These are phyloP conservation scores for Viola pubescens DNA, from an alignment of 441 rosid genomes.

Conservation along the genomic window DNA sequence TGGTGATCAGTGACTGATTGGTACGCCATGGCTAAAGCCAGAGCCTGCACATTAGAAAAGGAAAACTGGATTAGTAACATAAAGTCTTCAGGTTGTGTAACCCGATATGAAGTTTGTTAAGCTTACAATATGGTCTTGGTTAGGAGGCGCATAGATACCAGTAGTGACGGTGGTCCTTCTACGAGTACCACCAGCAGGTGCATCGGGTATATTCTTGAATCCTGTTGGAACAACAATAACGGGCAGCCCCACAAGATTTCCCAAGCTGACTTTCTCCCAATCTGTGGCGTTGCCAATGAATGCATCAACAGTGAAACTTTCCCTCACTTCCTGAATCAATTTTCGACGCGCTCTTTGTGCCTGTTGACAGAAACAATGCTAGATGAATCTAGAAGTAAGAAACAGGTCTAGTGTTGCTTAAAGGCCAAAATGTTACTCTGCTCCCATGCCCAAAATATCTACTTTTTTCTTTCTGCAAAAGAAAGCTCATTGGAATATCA, in stretches of 20 bases:
- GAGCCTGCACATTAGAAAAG: conserved; percentile 38
- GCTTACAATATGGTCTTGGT: conserved; percentile 75
- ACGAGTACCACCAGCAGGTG: conserved; percentile 39
- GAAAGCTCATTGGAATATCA: background rate
- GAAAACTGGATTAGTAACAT: background rate
- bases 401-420: background rate
- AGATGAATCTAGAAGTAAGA: background rate
- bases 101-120: background rate
- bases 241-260: conserved; percentile 83
- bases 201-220: conserved; percentile 39
- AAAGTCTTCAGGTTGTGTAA: background rate
- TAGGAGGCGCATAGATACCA: conserved; percentile 76
- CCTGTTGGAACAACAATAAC: conserved; percentile 67
- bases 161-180: conserved; percentile 53
- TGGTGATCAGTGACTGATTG: conserved; percentile 69
- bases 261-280: conserved; percentile 86
- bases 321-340: conserved; percentile 62
- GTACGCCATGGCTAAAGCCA: conserved; percentile 89
- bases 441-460: too few relatives aligned
- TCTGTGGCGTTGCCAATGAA: conserved; percentile 81
- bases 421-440: too few relatives aligned
- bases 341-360: conserved; percentile 78
- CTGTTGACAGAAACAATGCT: conserved; percentile 25
- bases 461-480: too few relatives aligned
- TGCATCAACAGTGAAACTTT: conserved; percentile 64